phyloP scores from a whole-genome alignment of 108 stramenopile genomes.

The Licmophora abbreviata region DNA sequence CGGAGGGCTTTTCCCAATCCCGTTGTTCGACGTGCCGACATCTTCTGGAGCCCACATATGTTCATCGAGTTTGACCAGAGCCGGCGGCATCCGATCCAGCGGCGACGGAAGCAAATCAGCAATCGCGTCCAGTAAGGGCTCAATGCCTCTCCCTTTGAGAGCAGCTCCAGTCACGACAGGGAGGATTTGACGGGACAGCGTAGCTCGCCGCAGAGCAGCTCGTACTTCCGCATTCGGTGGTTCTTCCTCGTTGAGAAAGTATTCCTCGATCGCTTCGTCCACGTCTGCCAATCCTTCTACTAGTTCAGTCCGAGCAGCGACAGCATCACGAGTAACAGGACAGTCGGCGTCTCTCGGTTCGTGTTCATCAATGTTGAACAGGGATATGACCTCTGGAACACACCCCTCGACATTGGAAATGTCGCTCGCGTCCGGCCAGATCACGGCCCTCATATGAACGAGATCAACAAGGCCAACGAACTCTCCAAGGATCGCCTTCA shows the following conservation, averaged over 20 bases:
- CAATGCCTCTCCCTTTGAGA: slow-evolving; percentile 86
- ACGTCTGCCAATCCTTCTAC: slow-evolving; percentile 65
- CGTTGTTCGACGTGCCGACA: slow-evolving; percentile 2
- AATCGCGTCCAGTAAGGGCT: slow-evolving; percentile 89
- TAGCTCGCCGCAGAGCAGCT: slow-evolving; percentile 62
- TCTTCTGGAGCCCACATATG: slow-evolving; percentile 12
- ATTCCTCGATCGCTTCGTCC: slow-evolving; percentile 77
- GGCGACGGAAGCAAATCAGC: slow-evolving; percentile 92
- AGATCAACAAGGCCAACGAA: slow-evolving; percentile 92
- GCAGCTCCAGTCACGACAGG: slow-evolving; percentile 84
- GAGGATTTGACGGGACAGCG: slow-evolving; percentile 44
- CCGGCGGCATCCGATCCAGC: slow-evolving; percentile 70
- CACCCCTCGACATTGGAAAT: slow-evolving; percentile 57
- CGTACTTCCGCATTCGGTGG: slow-evolving; percentile 53
- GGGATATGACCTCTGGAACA: slow-evolving; percentile 40
- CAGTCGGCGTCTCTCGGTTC: slow-evolving; percentile 26
- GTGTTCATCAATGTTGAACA: slow-evolving; percentile 20
- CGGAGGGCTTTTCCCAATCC: background rate
- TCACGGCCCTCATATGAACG: slow-evolving; percentile 84
- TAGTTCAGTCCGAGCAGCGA: slow-evolving; percentile 48
- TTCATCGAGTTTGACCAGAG: slow-evolving; percentile 32
- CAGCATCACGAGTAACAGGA: slow-evolving; percentile 37
- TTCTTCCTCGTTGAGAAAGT: slow-evolving; percentile 59
- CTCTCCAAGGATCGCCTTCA: slow-evolving; percentile 25
- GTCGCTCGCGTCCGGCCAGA: slow-evolving; percentile 63